Percentiles rank a stretch among this genome's conserved stretches.
Conservation (phyloP, 345 rosid genomes). For the Pistacia atlantica region DNA sequence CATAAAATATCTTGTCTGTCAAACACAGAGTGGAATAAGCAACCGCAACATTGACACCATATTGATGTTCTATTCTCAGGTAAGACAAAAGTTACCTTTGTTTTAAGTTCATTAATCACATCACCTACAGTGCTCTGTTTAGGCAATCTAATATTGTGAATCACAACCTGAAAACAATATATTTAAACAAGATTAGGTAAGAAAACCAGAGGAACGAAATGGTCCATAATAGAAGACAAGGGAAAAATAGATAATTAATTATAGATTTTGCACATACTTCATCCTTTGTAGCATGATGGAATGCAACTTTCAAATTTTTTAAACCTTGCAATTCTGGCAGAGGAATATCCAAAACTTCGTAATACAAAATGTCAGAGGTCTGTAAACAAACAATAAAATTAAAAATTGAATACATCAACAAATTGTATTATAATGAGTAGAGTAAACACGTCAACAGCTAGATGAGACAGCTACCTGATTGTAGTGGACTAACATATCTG, state of each 20-base stretch:
- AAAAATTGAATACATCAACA: conserved; percentile 7
- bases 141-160: conserved; percentile 89
- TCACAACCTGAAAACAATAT: conserved; percentile 52
- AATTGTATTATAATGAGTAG: conserved; percentile 8
- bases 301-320: conserved; percentile 90
- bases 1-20: not conserved
- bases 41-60: not conserved
- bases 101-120: conserved; percentile 85
- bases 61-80: no score
- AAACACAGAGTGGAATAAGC: not conserved
- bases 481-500: conserved; percentile 91
- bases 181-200: conserved; percentile 9
- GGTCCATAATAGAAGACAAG: not conserved
- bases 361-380: conserved; percentile 93
- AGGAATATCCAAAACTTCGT: conserved; percentile 98
- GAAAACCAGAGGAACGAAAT: conserved; percentile 10
- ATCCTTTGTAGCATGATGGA: conserved; percentile 80
- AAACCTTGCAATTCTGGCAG: conserved; percentile 95
- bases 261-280: conserved; percentile 49
- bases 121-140: conserved; percentile 96
- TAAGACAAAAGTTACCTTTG: conserved; percentile 51
- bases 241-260: conserved; percentile 9
- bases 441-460: conserved; percentile 11
- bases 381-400: conserved; percentile 38
- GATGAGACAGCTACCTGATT: conserved; percentile 68